Percentiles rank a stretch among this genome's conserved stretches.
phyloP scores from a whole-genome alignment of 176 grass and related monocot species.

The Elaeis guineensis region DNA sequence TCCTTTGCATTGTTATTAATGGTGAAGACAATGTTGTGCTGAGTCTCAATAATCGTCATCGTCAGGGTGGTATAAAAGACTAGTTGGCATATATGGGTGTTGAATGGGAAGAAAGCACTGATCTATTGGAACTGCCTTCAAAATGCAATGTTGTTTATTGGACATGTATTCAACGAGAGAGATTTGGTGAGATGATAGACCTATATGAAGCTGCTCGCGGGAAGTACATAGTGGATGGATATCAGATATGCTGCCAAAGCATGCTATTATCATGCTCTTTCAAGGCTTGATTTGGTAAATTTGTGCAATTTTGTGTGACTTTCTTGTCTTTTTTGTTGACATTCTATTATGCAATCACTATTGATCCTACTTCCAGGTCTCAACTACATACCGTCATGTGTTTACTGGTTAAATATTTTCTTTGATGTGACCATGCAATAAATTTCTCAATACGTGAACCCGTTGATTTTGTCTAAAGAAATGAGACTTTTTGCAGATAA shows the following conservation, averaged over 20 bases:
- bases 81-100: slow-evolving; percentile 62
- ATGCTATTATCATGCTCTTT: neutral
- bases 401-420: no score
- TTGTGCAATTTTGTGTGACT: no score
- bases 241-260: slow-evolving; percentile 29
- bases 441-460: no score
- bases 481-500: slow-evolving; percentile 36
- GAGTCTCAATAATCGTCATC: neutral
- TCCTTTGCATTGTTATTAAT: no score
- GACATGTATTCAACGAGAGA: slow-evolving; percentile 88
- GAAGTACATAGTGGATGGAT: slow-evolving; percentile 92
- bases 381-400: no score
- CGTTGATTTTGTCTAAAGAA: no score
- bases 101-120: slow-evolving; percentile 89
- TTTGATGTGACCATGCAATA: no score
- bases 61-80: slow-evolving; percentile 86
- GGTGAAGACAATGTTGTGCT: no score
- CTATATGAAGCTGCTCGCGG: slow-evolving; percentile 79
- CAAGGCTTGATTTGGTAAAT: slow-evolving; percentile 78
- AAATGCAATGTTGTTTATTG: slow-evolving; percentile 86
- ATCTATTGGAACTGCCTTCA: slow-evolving; percentile 82
- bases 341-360: no score
- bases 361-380: no score
- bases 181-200: slow-evolving; percentile 87
- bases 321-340: no score